Conservation (phyloP, 192 early-diverging fungal species). For the Entomortierella lignicola region DNA sequence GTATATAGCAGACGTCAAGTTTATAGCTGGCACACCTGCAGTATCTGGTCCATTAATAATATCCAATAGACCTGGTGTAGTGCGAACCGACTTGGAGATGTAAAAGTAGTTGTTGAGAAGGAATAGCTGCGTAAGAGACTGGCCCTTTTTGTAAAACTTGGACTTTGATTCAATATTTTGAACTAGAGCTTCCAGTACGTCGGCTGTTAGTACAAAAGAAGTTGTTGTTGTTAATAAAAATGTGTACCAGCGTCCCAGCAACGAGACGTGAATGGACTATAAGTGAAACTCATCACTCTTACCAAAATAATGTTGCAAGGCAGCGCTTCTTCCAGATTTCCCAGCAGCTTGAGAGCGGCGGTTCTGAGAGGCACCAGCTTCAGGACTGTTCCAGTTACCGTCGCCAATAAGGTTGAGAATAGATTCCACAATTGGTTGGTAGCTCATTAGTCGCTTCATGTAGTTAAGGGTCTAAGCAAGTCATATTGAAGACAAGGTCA, state of each 20-base stretch:
- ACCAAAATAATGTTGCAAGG: slow-evolving; percentile 55
- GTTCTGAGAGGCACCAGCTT: slow-evolving; percentile 41
- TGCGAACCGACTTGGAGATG: slow-evolving; percentile 72
- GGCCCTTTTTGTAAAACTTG: slow-evolving; percentile 74
- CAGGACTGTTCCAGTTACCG: slow-evolving; percentile 66
- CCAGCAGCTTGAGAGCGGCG: slow-evolving; percentile 39
- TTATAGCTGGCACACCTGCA: neutral
- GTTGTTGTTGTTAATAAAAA: neutral
- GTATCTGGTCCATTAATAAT: slow-evolving; percentile 36
- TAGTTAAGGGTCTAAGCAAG: slow-evolving; percentile 67
- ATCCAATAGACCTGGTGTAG: slow-evolving; percentile 40
- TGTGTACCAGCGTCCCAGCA: neutral
- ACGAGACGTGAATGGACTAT: too few relatives aligned
- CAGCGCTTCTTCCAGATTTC: slow-evolving; percentile 22
- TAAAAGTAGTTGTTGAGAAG: slow-evolving; percentile 88
- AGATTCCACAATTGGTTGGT: slow-evolving; percentile 66
- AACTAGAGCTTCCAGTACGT: slow-evolving; percentile 68
- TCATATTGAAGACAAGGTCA: neutral
- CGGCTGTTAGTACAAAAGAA: slow-evolving; percentile 36
- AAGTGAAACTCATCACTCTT: neutral
- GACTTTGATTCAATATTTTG: slow-evolving; percentile 75
- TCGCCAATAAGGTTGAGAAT: slow-evolving; percentile 64
- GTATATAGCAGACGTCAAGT: slow-evolving; percentile 24
- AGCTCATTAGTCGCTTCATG: slow-evolving; percentile 68
- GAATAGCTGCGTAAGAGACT: slow-evolving; percentile 74